These are phyloP conservation scores for Dipteronia sinensis DNA, from an alignment of 345 rosid species.

Conservation along the genomic window DNA sequence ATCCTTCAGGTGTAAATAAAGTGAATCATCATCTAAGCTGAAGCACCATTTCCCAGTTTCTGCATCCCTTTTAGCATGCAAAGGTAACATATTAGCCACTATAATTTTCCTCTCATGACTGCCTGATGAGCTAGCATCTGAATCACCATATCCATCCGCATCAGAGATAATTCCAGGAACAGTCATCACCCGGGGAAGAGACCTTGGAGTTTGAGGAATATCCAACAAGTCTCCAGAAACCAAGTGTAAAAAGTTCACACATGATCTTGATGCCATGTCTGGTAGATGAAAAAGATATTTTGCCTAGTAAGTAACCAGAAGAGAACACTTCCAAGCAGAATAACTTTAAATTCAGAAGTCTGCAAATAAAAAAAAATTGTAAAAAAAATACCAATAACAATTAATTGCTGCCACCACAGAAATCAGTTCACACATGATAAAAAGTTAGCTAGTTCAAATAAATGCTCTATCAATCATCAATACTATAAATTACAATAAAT, in stretches of 20 bases:
- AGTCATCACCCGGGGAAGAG: conserved; percentile 75
- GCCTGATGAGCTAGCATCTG: conserved; percentile 52
- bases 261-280: conserved; percentile 65
- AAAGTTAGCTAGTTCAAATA: neutral
- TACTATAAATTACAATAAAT: neutral
- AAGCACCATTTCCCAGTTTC: conserved; percentile 62
- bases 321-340: conserved; percentile 18
- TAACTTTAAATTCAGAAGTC: conserved; percentile 6
- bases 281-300: conserved; percentile 6
- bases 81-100: conserved; percentile 60
- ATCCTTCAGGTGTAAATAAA: conserved; percentile 59
- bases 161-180: conserved; percentile 75
- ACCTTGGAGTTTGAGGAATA: conserved; percentile 59
- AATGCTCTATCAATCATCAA: neutral
- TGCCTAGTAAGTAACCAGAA: conserved; percentile 1
- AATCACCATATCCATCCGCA: conserved; percentile 44
- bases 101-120: conserved; percentile 53
- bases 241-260: conserved; percentile 54
- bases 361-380: conserved; percentile 18
- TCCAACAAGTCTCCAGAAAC: conserved; percentile 60
- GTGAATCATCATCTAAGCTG: conserved; percentile 61
- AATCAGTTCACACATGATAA: neutral
- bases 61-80: conserved; percentile 46
- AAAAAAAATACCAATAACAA: neutral
- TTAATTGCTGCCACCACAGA: neutral